Conservation (phyloP, 2,329 filamentous ascomycete species). For the Dendryphion nanum region DNA sequence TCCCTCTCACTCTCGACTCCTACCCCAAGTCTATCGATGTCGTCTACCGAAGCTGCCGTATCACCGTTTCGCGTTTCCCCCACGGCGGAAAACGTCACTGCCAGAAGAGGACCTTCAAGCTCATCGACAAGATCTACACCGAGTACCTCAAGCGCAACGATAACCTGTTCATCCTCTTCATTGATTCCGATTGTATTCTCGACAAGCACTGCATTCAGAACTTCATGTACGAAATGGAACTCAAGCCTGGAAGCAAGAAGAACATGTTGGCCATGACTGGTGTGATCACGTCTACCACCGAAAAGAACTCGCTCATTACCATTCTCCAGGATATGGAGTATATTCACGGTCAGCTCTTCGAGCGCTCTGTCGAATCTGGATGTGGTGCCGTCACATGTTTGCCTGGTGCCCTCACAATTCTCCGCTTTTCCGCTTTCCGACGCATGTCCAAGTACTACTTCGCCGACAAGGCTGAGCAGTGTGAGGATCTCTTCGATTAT, state of each 20-base stretch:
- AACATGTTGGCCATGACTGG: constrained; percentile 98
- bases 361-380: constrained; percentile 90
- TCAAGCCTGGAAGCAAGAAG: constrained; percentile 85
- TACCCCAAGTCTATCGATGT: constrained; percentile 93
- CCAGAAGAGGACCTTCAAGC: constrained; percentile 87
- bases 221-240: constrained; percentile 98
- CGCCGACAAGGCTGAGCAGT: constrained; percentile 92
- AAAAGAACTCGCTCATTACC: constrained; percentile 84
- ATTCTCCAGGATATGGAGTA: constrained; percentile 98
- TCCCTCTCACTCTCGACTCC: constrained; percentile 70
- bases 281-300: constrained; percentile 91
- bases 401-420: constrained; percentile 89
- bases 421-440: constrained; percentile 93
- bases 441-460: constrained; percentile 99
- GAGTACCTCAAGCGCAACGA: constrained; percentile 85
- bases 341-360: constrained; percentile 93
- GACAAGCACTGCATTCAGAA: constrained; percentile 92
- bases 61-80: constrained; percentile 88
- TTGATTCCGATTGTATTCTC: constrained; percentile 94
- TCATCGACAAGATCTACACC: constrained; percentile 90
- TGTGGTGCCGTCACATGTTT: constrained; percentile 94
- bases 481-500: constrained; percentile 94
- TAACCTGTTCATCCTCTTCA: constrained; percentile 92
- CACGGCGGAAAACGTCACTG: constrained; percentile 93
- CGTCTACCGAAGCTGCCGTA: constrained; percentile 73